Conservation (phyloP, 2,329 filamentous ascomycete species). For the Metarhizium sp. region DNA sequence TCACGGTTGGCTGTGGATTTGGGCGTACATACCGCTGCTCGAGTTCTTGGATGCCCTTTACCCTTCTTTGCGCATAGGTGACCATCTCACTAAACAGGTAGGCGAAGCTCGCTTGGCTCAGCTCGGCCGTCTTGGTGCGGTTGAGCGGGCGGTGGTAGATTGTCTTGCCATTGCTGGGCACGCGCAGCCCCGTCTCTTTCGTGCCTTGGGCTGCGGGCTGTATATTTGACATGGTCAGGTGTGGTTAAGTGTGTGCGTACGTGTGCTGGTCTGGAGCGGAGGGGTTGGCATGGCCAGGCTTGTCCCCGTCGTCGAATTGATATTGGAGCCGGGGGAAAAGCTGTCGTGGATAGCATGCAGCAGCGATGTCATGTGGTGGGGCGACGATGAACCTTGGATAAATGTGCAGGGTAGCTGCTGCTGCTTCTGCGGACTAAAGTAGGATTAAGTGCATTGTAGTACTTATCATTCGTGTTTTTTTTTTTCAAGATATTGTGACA, state of each 20-base stretch:
- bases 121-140: conserved; percentile 76
- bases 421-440: no score
- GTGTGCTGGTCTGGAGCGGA: background rate
- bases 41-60: conserved; percentile 86
- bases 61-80: conserved; percentile 80
- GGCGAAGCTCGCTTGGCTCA: conserved; percentile 88
- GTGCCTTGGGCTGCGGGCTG: conserved; percentile 30
- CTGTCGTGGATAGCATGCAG: background rate
- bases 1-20: background rate
- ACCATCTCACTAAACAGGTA: conserved; percentile 98
- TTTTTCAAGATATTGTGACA: no score
- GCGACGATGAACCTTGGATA: background rate
- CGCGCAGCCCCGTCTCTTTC: conserved; percentile 61
- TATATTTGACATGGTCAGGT: conserved; percentile 37
- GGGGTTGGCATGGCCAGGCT: background rate
- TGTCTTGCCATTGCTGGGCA: conserved; percentile 88
- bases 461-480: no score
- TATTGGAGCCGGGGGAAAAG: background rate
- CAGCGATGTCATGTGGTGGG: background rate
- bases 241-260: background rate
- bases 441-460: no score
- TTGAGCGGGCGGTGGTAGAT: conserved; percentile 97
- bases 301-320: background rate
- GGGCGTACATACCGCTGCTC: conserved; percentile 63
- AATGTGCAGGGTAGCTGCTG: no score